Base-by-base conservation (phyloP, 345 rosid species). In the Capsella bursapastoris region DNA sequence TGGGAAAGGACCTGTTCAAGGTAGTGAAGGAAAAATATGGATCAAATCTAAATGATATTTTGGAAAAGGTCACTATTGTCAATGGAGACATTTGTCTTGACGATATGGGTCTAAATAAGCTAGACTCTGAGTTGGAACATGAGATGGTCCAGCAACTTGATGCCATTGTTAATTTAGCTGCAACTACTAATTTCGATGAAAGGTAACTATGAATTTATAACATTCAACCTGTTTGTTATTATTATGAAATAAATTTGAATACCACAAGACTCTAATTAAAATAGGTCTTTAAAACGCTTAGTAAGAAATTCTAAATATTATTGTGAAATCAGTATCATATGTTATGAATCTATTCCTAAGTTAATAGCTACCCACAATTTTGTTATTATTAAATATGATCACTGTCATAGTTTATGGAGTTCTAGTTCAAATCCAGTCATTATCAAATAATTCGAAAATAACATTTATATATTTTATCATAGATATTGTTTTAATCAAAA, bases 171-270 rank as follows among this genome's bases (percentile, higher is more conserved):
- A 78, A 78, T 31, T 22, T 73, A 59, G 82, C 82, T 28, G 78
- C 82, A 38, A 73, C 70, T 48, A 78, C 82, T 37, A 73, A 62
- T 25, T 73, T 73, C 45, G 74, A 79, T 73, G 82, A 79, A 48
- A 79, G 78, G 78, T 34, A 56, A 2, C 8, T 78, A 27, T 3
- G 50, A 6, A 49, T 50, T 22, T 50, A 49, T 25, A 55, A 32
- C 15, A 41, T 3, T 10, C 0, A 32, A n/a, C 10, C 18, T 18
- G 12, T 44, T 55, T 15, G 41, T 53, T 37, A 35, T 38, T 66
- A 47, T 47, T 43, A 66, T 6, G 38, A 47, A 40, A 22, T 32
- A 8, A 47, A 45, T 5, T 64, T 55, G 18, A 12, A 10, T 3
- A 55, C 7, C 6, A 55, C 9, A 22, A 2, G 16, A 27, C 38